phyloP scores from a whole-genome alignment of 805 yeast genomes.

The Priceomyces fermenticarens region DNA sequence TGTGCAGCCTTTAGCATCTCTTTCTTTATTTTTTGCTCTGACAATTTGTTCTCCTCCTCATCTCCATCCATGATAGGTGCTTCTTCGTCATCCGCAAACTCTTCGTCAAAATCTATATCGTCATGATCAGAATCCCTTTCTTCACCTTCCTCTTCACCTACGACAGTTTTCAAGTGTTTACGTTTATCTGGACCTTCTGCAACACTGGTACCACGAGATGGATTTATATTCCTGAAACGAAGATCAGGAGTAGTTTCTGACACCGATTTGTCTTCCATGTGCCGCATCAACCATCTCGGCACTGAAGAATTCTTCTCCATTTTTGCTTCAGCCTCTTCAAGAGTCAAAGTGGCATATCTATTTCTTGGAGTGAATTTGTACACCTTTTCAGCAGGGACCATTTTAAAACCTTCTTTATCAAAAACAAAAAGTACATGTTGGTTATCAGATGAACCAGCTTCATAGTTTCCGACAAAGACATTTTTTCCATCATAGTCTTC shows the following conservation, averaged over 20 bases:
- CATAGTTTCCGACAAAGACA: constrained; percentile 94
- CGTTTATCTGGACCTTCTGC: constrained; percentile 8
- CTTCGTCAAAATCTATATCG: constrained; percentile 92
- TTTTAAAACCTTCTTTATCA: constrained; percentile 83
- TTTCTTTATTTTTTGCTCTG: constrained; percentile 76
- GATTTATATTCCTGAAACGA: constrained; percentile 36
- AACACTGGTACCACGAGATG: constrained; percentile 7
- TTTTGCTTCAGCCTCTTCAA: constrained; percentile 94
- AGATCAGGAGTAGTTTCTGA: constrained; percentile 45
- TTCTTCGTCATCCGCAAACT: constrained; percentile 97
- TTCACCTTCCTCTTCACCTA: constrained; percentile 41
- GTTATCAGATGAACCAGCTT: constrained; percentile 83
- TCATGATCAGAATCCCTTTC: constrained; percentile 77
- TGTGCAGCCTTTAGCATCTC: constrained; percentile 84
- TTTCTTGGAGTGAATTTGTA: constrained; percentile 92
- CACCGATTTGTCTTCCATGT: constrained; percentile 59
- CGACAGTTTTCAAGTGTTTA: constrained; percentile 34
- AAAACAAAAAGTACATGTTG: constrained; percentile 77
- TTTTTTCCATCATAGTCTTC: constrained; percentile 94
- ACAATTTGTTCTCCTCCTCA: constrained; percentile 90
- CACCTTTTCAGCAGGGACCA: constrained; percentile 94
- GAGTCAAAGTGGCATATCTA: constrained; percentile 86
- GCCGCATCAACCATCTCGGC: constrained; percentile 95
- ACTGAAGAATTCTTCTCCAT: constrained; percentile 77
- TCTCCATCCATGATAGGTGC: constrained; percentile 97